Evolutionary conservation across 768 basidiomycete species (phyloP), one percentile per base, ranked within the genome.

Genomic region (Russula olivacea): DNA sequence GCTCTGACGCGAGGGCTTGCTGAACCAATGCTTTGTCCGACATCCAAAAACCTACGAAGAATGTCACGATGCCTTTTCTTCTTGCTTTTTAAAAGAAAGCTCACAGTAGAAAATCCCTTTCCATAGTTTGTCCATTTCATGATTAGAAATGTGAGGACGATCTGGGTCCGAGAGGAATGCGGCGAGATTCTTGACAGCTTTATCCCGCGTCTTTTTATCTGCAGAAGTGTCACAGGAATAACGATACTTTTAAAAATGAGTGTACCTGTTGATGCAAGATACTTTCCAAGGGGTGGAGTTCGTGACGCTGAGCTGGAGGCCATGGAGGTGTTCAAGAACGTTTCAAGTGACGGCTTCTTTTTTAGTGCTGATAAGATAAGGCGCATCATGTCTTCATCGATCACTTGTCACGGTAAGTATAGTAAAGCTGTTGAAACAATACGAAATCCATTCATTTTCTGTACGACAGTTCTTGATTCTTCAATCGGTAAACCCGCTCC

Each of bases 11-110:
- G 17, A 99, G 81, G 15, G 86, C 87, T 72, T 98, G 96, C 72
- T 98, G 96, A 9, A 98, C 90, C 10, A 95, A 81, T 4, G 95
- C 95, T 72, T 98, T 99, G 76, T 99, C 96, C 11, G 95, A 98
- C 94, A 98, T 98, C 95, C 96, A 99, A 76, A 94, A 98, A 72
- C 96, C 95, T 97, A 30, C 19, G 45, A 32, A 61, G 41, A 15
- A 8, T 69, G 61, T 66, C 41, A 52, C 8, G n/a, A 34, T 58
- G 53, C 47, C 30, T 36, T 19, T 1, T 36, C 51, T 30, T 25
- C 25, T 11, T 2, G 21, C 1, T 15, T 3, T 38, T 23, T 30
- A 25, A 6, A 48, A 28, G 21, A 25, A 32, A 6, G 74, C 85
- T 67, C 66, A 93, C 95, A 97, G 74, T 96, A 99, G 74, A 96